Evolutionary conservation across 176 grass and related monocot genomes (phyloP), one percentile per base, ranked within the genome.

Genomic region (Oryza australiensis): DNA sequence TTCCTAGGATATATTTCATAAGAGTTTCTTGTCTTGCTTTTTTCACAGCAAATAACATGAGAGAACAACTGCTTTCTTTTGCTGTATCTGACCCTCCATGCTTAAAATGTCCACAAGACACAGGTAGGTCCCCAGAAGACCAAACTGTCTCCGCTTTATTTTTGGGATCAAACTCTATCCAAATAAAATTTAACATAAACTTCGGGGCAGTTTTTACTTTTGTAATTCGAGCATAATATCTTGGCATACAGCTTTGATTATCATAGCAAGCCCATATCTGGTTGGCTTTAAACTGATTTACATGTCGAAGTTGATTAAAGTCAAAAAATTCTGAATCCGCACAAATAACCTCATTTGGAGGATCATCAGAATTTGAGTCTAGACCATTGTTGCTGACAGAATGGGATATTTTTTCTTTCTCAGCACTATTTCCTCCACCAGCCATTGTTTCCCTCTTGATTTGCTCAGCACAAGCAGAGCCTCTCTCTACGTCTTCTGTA

Each of bases 251-350:
- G 43, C 85, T 87, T 28, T 82, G 59, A 78, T 57, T 75, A 86
- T 94, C 92, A 82, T 94, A 91, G 71, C 88, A 68, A 82, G 92
- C 88, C 92, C 92, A 94, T 23, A 94, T 88, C 66, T 94, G 92
- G 57, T 94, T 86, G 37, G 34, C 62, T 74, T 35, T 79, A 79
- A 94, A 94, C 51, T 84, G 80, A 75, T 12, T 82, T 84, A 24
- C 72, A 91, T 74, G 76, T 76, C 92, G 84, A 86, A 82, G 53
- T 78, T 84, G 26, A 8, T 91, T 72, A 60, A 94, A 94, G 77
- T 94, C 73, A 63, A 77, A 90, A 86, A 94, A 94, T 84, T 94
- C 88, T 66, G 88, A 80, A 87, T 91, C 92, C 26, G 9, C 40
- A 46, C 76, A 84, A 27, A 0, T 29, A 62, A 79, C 24, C 42